phyloP scores from a whole-genome alignment of 805 yeast genomes.

The Wickerhamiella nectarea region DNA sequence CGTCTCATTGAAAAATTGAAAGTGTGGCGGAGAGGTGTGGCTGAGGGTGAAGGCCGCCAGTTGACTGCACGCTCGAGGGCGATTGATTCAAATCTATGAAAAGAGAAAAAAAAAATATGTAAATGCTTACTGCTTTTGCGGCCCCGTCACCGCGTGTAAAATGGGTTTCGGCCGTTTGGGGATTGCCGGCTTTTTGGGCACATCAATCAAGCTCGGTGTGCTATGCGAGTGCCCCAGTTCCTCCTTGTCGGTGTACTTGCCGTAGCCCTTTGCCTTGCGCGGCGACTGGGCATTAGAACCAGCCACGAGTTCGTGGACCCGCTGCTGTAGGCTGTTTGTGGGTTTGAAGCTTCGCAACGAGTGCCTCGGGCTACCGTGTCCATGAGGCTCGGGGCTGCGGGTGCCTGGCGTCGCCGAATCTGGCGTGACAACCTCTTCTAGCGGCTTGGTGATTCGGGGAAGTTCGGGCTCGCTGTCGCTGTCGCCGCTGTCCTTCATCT shows the following conservation, averaged over 20 bases:
- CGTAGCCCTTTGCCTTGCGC: slow-evolving; percentile 71
- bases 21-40: no score
- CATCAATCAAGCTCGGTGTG: slow-evolving; percentile 1
- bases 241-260: slow-evolving; percentile 45
- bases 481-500: background rate
- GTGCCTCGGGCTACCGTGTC: background rate
- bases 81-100: background rate
- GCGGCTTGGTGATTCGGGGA: background rate
- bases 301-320: slow-evolving; percentile 24
- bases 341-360: slow-evolving; percentile 14
- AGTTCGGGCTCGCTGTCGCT: background rate
- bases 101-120: no score
- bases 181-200: background rate
- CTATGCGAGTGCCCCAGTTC: slow-evolving; percentile 5
- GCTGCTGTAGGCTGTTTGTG: slow-evolving; percentile 26
- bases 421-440: background rate
- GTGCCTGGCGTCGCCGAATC: slow-evolving; percentile 5
- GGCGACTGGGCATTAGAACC: slow-evolving; percentile 29
- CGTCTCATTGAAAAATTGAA: no score
- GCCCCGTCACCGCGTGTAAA: slow-evolving; percentile 8
- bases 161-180: slow-evolving; percentile 7
- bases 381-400: background rate
- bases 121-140: no score
- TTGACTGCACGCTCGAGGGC: no score
- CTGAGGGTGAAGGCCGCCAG: no score